Evolutionary conservation across 305 asterid species (phyloP).

Genomic region (Fraxinus velutina): DNA sequence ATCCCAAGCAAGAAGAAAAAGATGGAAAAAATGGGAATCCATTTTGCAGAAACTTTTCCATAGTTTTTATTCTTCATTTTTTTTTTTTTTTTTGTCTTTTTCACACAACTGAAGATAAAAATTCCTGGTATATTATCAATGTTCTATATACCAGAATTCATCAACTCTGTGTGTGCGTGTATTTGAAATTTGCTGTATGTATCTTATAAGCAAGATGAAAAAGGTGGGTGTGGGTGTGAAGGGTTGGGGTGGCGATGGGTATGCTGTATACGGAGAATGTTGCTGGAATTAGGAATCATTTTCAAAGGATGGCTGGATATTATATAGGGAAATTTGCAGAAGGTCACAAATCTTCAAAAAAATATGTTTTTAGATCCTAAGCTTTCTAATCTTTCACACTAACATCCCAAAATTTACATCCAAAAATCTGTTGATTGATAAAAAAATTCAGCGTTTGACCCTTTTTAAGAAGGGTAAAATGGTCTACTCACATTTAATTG

Average conservation of each 20-base stretch:
- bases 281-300: not conserved
- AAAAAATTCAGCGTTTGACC: not conserved
- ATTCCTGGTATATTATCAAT: not conserved
- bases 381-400: not conserved
- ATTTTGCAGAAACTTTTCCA: constrained; percentile 37
- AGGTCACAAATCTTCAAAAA: not conserved
- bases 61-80: constrained; percentile 35
- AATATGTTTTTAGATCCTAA: too few species aligned
- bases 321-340: not conserved
- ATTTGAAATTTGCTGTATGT: not conserved
- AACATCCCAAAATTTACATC: not conserved
- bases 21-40: constrained; percentile 47
- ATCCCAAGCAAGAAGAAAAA: constrained; percentile 40
- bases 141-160: not conserved
- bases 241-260: not conserved
- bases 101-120: not conserved
- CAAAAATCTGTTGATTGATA: too few species aligned
- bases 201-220: not conserved
- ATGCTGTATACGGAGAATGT: not conserved
- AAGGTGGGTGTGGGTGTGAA: not conserved
- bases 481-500: not conserved
- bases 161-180: not conserved
- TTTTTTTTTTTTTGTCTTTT: not conserved
- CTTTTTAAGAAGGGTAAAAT: not conserved
- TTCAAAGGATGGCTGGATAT: not conserved